Percentiles rank a stretch among this genome's conserved stretches.
These are phyloP conservation scores for Ogataea parapolymorpha DNA, from an alignment of 805 yeast species.

Conservation along the genomic window DNA sequence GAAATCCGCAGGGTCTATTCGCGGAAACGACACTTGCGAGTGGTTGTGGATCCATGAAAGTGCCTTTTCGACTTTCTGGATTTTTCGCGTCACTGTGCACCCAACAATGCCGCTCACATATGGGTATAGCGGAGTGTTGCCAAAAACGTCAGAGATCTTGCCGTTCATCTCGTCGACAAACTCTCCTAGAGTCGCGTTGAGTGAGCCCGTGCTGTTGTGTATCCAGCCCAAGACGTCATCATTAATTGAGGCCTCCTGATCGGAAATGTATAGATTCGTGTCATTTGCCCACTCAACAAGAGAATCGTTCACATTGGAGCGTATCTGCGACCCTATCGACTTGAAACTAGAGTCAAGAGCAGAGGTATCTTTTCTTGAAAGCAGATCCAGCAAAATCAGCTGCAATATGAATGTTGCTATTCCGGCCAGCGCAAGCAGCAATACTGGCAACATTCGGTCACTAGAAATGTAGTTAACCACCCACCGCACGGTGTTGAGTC, in stretches of 20 bases:
- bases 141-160: constrained; percentile 58
- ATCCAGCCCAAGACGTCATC: constrained; percentile 65
- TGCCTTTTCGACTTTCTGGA: constrained; percentile 63
- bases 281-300: constrained; percentile 47
- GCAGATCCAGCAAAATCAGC: constrained; percentile 38
- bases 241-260: constrained; percentile 54
- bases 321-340: constrained; percentile 12
- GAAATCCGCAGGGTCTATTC: constrained; percentile 29
- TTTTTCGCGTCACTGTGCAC: constrained; percentile 76
- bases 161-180: constrained; percentile 59
- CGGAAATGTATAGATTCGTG: constrained; percentile 52
- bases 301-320: constrained; percentile 30
- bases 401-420: constrained; percentile 53
- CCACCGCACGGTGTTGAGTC: constrained; percentile 37
- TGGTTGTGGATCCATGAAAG: constrained; percentile 73
- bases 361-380: constrained; percentile 11
- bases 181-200: constrained; percentile 57
- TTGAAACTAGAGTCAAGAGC: constrained; percentile 11
- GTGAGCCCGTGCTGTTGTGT: constrained; percentile 48
- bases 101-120: constrained; percentile 68
- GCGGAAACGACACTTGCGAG: constrained; percentile 57
- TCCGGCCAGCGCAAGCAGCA: constrained; percentile 58
- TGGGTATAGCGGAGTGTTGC: constrained; percentile 59
- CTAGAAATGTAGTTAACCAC: constrained; percentile 49
- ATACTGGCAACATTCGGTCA: constrained; percentile 44